Evolutionary conservation across 169 alveolate species (phyloP), one percentile per base, ranked within the genome.

Genomic region (Plasmodium vivax): DNA sequence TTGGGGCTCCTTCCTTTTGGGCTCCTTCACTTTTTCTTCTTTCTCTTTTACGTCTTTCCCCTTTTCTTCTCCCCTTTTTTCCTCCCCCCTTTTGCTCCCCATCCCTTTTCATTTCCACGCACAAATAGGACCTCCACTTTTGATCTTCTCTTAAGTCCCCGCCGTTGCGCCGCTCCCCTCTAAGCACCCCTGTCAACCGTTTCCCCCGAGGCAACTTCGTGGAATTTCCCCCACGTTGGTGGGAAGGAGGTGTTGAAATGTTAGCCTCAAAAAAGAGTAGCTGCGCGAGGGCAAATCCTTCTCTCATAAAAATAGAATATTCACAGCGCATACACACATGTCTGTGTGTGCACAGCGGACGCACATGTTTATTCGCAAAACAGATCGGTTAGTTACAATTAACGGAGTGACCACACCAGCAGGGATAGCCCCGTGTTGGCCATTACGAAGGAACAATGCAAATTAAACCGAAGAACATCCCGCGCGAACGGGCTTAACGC

Each of bases 91-190:
- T 79, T 62, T 19, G 16, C 27, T 34, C 45, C 3, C 62, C 84
- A 19, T 75, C 77, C 47, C 47, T 56, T 79, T 79, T 79, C 82
- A 58, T 80, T 77, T 43, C 79, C 82, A 27, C 83, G 8, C 32
- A 36, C 30, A n/a, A 79, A n/a, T 34, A 41, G 27, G 32, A 5
- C 4, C 34, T 79, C 72, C 43, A 56, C 68, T 41, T 43, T 43
- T 41, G 6, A 10, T 68, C 16, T 30, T 38, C 45, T 79, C 27
- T 36, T 79, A 32, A 41, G 16, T 34, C 16, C 19, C 27, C 73
- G 2, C 85, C 30, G 38, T 30, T 79, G 27, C n/a, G 16, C 9
- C 68, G 38, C 36, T 68, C 32, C 43, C 62, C 43, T 68, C 38
- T 68, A 68, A 16, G 38, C 27, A 23, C 16, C 36, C 38, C 27